These are phyloP conservation scores for Prunus campanulata DNA, from an alignment of 306 rosid genomes.

Conservation along the genomic window DNA sequence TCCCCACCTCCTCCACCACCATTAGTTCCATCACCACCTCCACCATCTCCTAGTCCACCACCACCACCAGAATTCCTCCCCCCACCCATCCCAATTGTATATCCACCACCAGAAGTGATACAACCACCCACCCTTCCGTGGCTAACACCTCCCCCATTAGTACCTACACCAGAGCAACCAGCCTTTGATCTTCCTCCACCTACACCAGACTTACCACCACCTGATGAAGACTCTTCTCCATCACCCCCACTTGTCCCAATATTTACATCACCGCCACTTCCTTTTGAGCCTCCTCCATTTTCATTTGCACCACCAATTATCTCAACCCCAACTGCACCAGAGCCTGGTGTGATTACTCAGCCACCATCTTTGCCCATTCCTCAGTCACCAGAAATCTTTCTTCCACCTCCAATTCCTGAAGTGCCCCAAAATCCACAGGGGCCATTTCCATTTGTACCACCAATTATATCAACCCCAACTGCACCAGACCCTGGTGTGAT, in stretches of 20 bases:
- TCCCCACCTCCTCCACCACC: slow-evolving; percentile 32
- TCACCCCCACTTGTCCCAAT: slow-evolving; percentile 54
- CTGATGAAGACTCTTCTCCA: slow-evolving; percentile 24
- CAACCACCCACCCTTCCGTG: slow-evolving; percentile 44
- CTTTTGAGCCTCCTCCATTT: slow-evolving; percentile 25
- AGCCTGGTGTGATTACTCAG: slow-evolving; percentile 13
- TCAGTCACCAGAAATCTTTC: slow-evolving; percentile 30
- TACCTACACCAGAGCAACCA: slow-evolving; percentile 17
- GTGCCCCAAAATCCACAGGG: slow-evolving; percentile 36
- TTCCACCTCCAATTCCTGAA: slow-evolving; percentile 51
- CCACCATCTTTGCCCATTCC: slow-evolving; percentile 31
- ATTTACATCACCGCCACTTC: slow-evolving; percentile 41
- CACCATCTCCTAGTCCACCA: slow-evolving; percentile 1
- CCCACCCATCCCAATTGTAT: slow-evolving; percentile 34
- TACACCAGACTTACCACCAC: slow-evolving; percentile 34
- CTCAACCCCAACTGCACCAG: slow-evolving; percentile 41
- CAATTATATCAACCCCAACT: slow-evolving; percentile 37
- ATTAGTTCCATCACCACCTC: slow-evolving; percentile 25
- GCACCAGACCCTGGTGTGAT: slow-evolving; percentile 25
- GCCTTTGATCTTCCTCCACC: slow-evolving; percentile 39
- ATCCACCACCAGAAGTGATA: slow-evolving; percentile 35
- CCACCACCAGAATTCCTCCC: slow-evolving; percentile 10
- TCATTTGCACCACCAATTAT: slow-evolving; percentile 33
- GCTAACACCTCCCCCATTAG: slow-evolving; percentile 40
- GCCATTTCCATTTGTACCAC: slow-evolving; percentile 42